Evolutionary conservation across 306 rosid genomes (phyloP).

Genomic region (Albizia julibrissin): DNA sequence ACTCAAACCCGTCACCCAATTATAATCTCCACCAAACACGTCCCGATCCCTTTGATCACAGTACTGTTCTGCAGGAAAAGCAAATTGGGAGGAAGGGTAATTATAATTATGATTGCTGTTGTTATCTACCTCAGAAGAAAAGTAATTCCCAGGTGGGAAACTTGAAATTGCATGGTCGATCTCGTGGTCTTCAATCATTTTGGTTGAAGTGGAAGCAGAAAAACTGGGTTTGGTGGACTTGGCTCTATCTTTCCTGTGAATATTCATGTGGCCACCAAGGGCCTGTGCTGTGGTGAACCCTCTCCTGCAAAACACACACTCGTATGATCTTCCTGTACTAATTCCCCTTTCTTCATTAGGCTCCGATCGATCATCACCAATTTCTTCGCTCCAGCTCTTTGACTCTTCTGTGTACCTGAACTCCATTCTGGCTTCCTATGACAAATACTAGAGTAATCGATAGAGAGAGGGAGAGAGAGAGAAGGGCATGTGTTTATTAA

Average conservation of each 20-base stretch:
- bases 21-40: conserved; percentile 46
- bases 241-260: conserved; percentile 78
- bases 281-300: conserved; percentile 95
- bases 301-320: conserved; percentile 88
- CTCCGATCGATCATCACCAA: conserved; percentile 42
- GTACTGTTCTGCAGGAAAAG: conserved; percentile 33
- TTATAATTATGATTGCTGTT: conserved; percentile 11
- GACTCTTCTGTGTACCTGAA: conserved; percentile 41
- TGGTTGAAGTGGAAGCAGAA: conserved; percentile 40
- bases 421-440: conserved; percentile 38
- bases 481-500: neutral
- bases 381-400: conserved; percentile 57
- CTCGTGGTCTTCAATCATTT: neutral
- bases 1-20: conserved; percentile 48
- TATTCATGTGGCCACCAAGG: conserved; percentile 93
- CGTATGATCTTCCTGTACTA: conserved; percentile 55
- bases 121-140: conserved; percentile 31
- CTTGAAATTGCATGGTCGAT: conserved; percentile 6
- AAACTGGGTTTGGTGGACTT: conserved; percentile 28
- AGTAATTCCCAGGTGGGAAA: conserved; percentile 9
- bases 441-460: neutral
- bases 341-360: conserved; percentile 40
- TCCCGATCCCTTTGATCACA: conserved; percentile 20
- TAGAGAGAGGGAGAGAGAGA: neutral
- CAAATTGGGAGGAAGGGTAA: conserved; percentile 36